A percentile compares a stretch with the other conserved stretches of the same genome.
phyloP scores from a whole-genome alignment of 2,329 filamentous ascomycete genomes.

The Blastomyces parvus region DNA sequence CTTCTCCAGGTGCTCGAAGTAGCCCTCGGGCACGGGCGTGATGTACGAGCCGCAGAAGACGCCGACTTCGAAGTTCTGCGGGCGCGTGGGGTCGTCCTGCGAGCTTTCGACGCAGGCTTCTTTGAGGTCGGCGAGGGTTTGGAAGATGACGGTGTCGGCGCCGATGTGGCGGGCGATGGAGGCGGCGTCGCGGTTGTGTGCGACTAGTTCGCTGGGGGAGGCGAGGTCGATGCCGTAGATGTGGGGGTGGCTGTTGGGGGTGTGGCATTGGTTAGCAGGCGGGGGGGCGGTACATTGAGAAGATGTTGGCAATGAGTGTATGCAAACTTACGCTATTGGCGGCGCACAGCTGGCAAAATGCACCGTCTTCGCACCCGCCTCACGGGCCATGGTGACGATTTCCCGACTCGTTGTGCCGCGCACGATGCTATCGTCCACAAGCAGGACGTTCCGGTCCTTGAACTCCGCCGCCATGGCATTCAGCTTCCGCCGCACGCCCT shows the following conservation, averaged over 20 bases:
- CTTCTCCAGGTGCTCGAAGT: constrained; percentile 70
- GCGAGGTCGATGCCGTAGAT: constrained; percentile 76
- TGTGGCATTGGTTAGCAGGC: background rate
- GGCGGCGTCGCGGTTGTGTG: constrained; percentile 53
- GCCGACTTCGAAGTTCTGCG: constrained; percentile 69
- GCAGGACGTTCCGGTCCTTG: constrained; percentile 63
- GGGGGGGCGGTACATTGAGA: constrained; percentile 10
- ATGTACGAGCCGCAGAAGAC: constrained; percentile 86
- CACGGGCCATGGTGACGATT: constrained; percentile 74
- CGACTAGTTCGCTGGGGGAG: constrained; percentile 60
- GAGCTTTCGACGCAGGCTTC: constrained; percentile 65
- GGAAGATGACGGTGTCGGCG: constrained; percentile 67
- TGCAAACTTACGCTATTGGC: constrained; percentile 56
- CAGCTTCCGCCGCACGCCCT: constrained; percentile 81
- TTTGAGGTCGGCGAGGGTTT: constrained; percentile 69
- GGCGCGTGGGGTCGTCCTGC: constrained; percentile 44
- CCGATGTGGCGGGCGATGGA: constrained; percentile 60
- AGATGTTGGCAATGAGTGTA: background rate
- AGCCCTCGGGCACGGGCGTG: constrained; percentile 66
- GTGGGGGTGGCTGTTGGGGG: constrained; percentile 55
- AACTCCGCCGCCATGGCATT: constrained; percentile 83
- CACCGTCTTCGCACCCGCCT: constrained; percentile 72
- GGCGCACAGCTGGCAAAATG: constrained; percentile 77
- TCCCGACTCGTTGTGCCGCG: constrained; percentile 73
- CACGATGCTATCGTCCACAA: constrained; percentile 87